phyloP scores from a whole-genome alignment of 2,329 filamentous ascomycete genomes.

The Cladorrhinum sp. region DNA sequence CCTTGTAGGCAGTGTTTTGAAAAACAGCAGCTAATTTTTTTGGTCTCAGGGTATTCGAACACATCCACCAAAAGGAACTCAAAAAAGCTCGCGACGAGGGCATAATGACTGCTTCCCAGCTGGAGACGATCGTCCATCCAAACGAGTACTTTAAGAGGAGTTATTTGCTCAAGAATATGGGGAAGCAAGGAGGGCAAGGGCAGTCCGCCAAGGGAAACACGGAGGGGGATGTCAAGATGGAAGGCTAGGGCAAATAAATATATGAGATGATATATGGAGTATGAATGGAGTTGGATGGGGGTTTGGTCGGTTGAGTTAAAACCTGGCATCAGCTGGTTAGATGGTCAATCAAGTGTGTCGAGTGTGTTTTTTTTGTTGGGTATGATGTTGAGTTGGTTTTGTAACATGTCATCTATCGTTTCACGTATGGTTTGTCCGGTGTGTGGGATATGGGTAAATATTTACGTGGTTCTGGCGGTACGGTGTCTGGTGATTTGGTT shows the following conservation, averaged over 20 bases:
- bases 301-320: too few relatives aligned
- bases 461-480: too few relatives aligned
- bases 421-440: too few relatives aligned
- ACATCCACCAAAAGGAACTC: constrained; percentile 74
- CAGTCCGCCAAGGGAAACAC: background rate
- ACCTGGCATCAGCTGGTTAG: too few relatives aligned
- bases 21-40: background rate
- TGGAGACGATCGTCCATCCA: constrained; percentile 94
- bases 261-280: too few relatives aligned
- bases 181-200: constrained; percentile 29
- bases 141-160: constrained; percentile 98
- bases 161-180: constrained; percentile 79
- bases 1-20: background rate
- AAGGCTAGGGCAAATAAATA: constrained; percentile 20
- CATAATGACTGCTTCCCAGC: constrained; percentile 67
- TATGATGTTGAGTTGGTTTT: too few relatives aligned
- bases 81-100: constrained; percentile 73
- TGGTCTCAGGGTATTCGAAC: constrained; percentile 72
- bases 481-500: too few relatives aligned
- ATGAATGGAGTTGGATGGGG: too few relatives aligned
- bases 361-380: too few relatives aligned
- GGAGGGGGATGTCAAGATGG: constrained; percentile 29
- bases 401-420: too few relatives aligned
- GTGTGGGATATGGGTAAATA: too few relatives aligned
- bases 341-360: too few relatives aligned